These are phyloP conservation scores for Teratosphaeria destructans DNA, from an alignment of 2,329 filamentous ascomycete species.

Conservation along the genomic window DNA sequence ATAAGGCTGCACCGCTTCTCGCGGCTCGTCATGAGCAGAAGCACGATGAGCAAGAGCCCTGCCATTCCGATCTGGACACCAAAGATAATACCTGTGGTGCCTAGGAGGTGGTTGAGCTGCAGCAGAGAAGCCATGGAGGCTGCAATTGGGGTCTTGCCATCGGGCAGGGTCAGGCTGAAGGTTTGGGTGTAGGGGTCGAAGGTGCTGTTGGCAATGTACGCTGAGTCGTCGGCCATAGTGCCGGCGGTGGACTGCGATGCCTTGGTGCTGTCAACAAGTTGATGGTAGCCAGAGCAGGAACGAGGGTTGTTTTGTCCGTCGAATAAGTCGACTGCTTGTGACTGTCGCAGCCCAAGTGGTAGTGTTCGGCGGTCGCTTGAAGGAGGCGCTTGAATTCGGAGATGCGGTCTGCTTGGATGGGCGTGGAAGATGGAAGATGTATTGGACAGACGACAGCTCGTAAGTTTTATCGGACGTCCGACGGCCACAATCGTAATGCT, in stretches of 20 bases:
- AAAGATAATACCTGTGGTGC: constrained; percentile 49
- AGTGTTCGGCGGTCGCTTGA: neutral
- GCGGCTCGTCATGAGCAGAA: constrained; percentile 56
- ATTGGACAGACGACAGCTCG: neutral
- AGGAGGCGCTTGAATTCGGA: neutral
- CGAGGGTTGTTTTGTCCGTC: too few species aligned
- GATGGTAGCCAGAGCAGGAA: too few species aligned
- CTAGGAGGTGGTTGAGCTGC: constrained; percentile 23
- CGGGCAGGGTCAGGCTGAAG: constrained; percentile 34
- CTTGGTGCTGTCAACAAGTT: neutral
- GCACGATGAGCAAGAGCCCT: constrained; percentile 52
- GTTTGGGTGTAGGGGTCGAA: constrained; percentile 45
- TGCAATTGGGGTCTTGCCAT: constrained; percentile 34
- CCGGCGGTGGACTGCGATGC: constrained; percentile 1
- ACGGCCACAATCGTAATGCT: neutral
- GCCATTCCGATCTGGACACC: constrained; percentile 61
- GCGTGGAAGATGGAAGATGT: neutral
- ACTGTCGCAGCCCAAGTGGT: neutral
- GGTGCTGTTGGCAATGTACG: constrained; percentile 10
- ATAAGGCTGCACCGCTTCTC: constrained; percentile 55
- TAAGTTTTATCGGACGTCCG: neutral
- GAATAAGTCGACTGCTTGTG: neutral
- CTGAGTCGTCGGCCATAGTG: neutral
- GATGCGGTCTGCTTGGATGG: neutral
- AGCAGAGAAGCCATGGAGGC: constrained; percentile 37